Evolutionary conservation across 1,139 yeast species (phyloP).

Genomic region (Yamadazyma aaseri): DNA sequence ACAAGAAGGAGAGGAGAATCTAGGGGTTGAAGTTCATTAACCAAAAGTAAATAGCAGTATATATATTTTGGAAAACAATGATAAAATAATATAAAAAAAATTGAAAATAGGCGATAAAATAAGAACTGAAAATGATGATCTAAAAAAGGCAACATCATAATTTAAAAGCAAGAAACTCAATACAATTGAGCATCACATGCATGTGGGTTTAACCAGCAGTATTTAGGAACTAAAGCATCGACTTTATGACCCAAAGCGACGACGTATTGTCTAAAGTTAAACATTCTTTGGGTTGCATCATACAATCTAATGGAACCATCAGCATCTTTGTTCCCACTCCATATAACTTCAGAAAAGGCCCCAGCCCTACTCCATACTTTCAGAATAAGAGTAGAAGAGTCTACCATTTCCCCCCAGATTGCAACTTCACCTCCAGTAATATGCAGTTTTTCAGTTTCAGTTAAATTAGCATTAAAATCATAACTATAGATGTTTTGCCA

Average conservation of each 20-base stretch:
- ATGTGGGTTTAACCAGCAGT: conserved; percentile 41
- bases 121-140: too few relatives aligned
- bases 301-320: conserved; percentile 31
- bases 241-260: conserved; percentile 38
- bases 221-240: conserved; percentile 42
- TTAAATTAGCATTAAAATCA: conserved; percentile 36
- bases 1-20: too few relatives aligned
- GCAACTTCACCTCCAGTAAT: conserved; percentile 48
- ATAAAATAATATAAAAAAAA: too few relatives aligned
- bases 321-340: conserved; percentile 42
- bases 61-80: too few relatives aligned
- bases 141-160: too few relatives aligned
- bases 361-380: conserved; percentile 51
- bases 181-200: conserved; percentile 39
- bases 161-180: too few relatives aligned
- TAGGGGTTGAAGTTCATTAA: too few relatives aligned
- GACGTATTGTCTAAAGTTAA: conserved; percentile 44
- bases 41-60: too few relatives aligned
- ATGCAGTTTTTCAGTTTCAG: conserved; percentile 29
- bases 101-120: too few relatives aligned
- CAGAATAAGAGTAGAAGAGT: conserved; percentile 34
- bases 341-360: conserved; percentile 45
- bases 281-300: conserved; percentile 38
- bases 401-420: conserved; percentile 48
- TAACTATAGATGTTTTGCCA: conserved; percentile 46